phyloP scores from a whole-genome alignment of 2,329 filamentous ascomycete species.

The Macroventuria anomochaeta region DNA sequence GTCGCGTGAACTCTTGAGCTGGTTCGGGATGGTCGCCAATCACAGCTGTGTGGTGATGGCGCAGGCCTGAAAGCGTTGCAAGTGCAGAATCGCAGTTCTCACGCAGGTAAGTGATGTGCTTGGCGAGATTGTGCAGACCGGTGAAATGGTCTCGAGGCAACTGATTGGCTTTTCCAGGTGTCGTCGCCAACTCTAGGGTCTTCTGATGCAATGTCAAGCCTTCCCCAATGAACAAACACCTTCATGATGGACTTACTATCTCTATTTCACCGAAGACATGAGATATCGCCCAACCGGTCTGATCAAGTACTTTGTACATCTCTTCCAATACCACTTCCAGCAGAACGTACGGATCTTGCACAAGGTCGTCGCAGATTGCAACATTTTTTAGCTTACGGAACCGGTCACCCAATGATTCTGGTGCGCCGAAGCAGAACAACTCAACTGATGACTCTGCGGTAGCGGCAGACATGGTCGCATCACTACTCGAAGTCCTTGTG shows the following conservation, averaged over 20 bases:
- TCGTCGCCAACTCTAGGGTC: constrained; percentile 29
- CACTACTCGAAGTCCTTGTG: constrained; percentile 23
- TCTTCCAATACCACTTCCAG: constrained; percentile 42
- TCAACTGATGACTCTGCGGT: constrained; percentile 19
- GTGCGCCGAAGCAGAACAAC: constrained; percentile 41
- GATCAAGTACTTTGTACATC: constrained; percentile 41
- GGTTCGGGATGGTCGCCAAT: constrained; percentile 8
- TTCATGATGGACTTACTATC: constrained; percentile 22
- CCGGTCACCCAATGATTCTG: constrained; percentile 21
- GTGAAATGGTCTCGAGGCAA: constrained; percentile 29
- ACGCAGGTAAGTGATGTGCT: constrained; percentile 47
- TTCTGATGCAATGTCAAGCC: constrained; percentile 23
- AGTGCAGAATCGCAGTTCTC: constrained; percentile 45
- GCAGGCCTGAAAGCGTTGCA: constrained; percentile 35
- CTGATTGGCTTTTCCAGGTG: constrained; percentile 27
- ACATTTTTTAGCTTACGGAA: constrained; percentile 22
- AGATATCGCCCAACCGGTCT: constrained; percentile 36
- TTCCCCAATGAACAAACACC: not conserved
- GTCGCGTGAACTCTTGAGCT: constrained; percentile 20
- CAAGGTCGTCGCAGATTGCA: constrained; percentile 27
- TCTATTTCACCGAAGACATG: constrained; percentile 44
- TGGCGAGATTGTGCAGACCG: constrained; percentile 49
- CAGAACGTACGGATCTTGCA: constrained; percentile 42
- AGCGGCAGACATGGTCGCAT: constrained; percentile 10
- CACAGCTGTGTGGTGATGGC: constrained; percentile 24